Evolutionary conservation across 2,329 filamentous ascomycete species (phyloP).

Genomic region (Fusarium concolor): DNA sequence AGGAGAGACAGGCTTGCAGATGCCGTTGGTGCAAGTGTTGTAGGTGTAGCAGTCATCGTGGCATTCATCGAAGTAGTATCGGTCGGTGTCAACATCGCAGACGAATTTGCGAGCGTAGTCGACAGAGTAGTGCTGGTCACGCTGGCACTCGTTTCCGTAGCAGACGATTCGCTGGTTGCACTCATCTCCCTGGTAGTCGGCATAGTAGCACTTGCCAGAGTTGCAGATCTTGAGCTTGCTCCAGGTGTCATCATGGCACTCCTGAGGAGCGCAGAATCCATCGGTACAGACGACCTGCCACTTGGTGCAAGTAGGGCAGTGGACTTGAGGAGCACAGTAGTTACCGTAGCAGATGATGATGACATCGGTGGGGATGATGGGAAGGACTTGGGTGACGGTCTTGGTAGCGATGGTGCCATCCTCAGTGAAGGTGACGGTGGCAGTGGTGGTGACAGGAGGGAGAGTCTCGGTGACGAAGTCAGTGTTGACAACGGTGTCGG

Average conservation of each 20-base stretch:
- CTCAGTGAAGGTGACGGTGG: slow-evolving; percentile 47
- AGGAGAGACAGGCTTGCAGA: slow-evolving; percentile 42
- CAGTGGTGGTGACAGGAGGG: slow-evolving; percentile 40
- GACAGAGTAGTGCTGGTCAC: slow-evolving; percentile 44
- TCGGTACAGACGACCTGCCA: slow-evolving; percentile 51
- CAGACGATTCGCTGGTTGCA: slow-evolving; percentile 53
- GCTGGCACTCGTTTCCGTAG: slow-evolving; percentile 48
- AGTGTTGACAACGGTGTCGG: slow-evolving; percentile 25
- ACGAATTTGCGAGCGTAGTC: slow-evolving; percentile 49
- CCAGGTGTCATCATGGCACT: slow-evolving; percentile 44
- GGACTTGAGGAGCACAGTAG: slow-evolving; percentile 45
- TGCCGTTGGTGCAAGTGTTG: slow-evolving; percentile 41
- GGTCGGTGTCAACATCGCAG: slow-evolving; percentile 46
- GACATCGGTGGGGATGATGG: slow-evolving; percentile 36
- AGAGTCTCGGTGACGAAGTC: slow-evolving; percentile 45
- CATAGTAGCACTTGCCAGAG: slow-evolving; percentile 46
- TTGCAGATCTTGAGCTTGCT: slow-evolving; percentile 51
- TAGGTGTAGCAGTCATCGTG: slow-evolving; percentile 47
- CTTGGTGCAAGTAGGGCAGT: slow-evolving; percentile 46
- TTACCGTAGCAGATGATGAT: slow-evolving; percentile 49
- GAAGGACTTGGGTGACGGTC: slow-evolving; percentile 40
- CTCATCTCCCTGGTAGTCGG: slow-evolving; percentile 46
- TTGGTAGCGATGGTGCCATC: slow-evolving; percentile 37
- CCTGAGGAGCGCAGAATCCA: slow-evolving; percentile 48
- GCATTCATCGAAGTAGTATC: slow-evolving; percentile 50